phyloP scores from a whole-genome alignment of 140 eudicot genomes.

The Flaveria floridana region DNA sequence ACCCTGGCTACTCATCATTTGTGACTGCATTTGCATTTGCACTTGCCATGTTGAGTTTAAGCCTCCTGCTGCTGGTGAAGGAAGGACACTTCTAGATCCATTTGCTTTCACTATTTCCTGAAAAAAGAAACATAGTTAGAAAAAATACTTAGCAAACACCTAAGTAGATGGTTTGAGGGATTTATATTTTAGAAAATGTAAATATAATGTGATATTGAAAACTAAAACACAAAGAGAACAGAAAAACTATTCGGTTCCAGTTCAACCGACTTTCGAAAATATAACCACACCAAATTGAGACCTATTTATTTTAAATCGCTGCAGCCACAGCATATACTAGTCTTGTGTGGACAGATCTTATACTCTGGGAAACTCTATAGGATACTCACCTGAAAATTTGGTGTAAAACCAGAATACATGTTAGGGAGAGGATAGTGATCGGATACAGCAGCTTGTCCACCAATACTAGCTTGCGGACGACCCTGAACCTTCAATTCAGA shows the following conservation, averaged over 20 bases:
- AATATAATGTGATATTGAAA: not conserved
- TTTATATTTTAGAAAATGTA: not conserved
- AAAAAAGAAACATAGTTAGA: not conserved
- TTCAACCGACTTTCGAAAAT: not conserved
- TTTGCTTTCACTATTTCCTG: constrained; percentile 35
- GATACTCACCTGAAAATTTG: constrained; percentile 47
- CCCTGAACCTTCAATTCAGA: constrained; percentile 36
- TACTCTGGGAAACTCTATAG: not conserved
- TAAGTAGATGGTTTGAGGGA: not conserved
- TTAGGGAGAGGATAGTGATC: constrained; percentile 35
- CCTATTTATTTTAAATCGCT: not conserved
- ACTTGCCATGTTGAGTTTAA: constrained; percentile 40
- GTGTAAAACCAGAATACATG: constrained; percentile 46
- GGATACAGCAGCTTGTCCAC: constrained; percentile 38
- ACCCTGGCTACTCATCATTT: constrained; percentile 29
- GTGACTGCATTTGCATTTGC: constrained; percentile 33
- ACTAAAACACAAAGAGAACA: not conserved
- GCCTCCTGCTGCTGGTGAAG: constrained; percentile 29
- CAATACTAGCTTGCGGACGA: constrained; percentile 30
- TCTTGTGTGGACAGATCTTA: not conserved
- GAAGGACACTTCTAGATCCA: constrained; percentile 17
- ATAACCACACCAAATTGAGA: not conserved
- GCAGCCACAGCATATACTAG: not conserved
- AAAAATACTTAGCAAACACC: not conserved
- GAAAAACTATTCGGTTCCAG: not conserved